Conservation (phyloP, 1,284 basidiomycete species). For the Cryptococcus wingfieldii region DNA sequence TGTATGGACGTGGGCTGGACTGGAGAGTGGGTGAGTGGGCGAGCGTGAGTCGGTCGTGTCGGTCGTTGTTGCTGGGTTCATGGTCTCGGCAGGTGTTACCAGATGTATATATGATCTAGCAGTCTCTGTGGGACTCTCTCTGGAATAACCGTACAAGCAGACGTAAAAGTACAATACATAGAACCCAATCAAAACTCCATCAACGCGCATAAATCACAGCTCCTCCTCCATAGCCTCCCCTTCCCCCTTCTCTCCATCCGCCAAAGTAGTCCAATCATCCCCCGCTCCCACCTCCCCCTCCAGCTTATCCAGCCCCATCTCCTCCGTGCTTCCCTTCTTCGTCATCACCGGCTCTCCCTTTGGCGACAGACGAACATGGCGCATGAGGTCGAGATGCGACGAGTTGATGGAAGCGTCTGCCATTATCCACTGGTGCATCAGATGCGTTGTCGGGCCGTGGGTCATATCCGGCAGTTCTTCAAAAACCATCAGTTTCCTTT, state of each 20-base stretch:
- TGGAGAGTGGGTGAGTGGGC: not conserved
- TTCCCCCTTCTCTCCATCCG: not conserved
- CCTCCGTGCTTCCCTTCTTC: slow-evolving; percentile 22
- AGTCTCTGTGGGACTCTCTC: too few relatives aligned
- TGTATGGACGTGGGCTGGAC: not conserved
- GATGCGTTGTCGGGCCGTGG: slow-evolving; percentile 62
- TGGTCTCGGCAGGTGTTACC: too few relatives aligned
- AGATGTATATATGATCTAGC: too few relatives aligned
- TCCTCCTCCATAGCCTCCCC: not conserved
- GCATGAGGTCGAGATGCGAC: slow-evolving; percentile 63
- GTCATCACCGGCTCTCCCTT: slow-evolving; percentile 24
- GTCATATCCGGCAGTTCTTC: slow-evolving; percentile 82
- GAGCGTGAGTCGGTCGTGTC: not conserved
- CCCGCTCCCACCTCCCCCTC: slow-evolving; percentile 19
- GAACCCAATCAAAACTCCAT: too few relatives aligned
- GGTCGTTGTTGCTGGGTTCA: too few relatives aligned
- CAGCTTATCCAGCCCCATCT: slow-evolving; percentile 32
- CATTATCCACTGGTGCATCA: slow-evolving; percentile 74
- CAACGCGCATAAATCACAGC: not conserved
- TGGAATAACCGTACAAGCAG: too few relatives aligned
- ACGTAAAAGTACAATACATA: too few relatives aligned
- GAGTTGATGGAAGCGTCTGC: slow-evolving; percentile 54
- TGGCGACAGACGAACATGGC: slow-evolving; percentile 34
- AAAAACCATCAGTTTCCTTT: too few relatives aligned
- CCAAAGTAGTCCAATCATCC: slow-evolving; percentile 27